Percentiles rank a stretch among this genome's conserved stretches.
Conservation (phyloP, 345 rosid genomes). For the Crucihimalaya himalaica region DNA sequence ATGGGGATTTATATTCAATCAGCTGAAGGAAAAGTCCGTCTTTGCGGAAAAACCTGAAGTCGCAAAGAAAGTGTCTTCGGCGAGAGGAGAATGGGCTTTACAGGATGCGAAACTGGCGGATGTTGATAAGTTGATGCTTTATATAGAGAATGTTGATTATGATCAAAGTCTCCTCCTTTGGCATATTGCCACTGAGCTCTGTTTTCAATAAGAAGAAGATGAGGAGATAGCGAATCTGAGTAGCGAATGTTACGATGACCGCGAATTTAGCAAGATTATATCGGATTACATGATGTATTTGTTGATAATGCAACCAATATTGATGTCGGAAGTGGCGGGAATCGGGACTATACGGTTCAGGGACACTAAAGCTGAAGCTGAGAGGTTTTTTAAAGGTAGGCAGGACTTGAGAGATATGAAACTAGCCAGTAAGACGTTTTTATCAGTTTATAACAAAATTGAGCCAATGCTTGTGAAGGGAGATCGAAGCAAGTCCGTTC, state of each 20-base stretch:
- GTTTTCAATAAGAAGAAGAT: constrained; percentile 9
- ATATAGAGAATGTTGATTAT: constrained; percentile 39
- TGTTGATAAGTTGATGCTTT: constrained; percentile 34
- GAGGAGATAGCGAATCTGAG: background rate
- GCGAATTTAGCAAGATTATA: constrained; percentile 37
- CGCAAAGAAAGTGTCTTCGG: constrained; percentile 48
- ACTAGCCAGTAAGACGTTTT: background rate
- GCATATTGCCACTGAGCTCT: constrained; percentile 45
- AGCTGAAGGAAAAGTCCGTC: constrained; percentile 44
- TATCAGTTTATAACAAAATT: background rate
- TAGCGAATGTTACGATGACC: background rate
- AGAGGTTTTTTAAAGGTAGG: constrained; percentile 24
- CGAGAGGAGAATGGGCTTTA: constrained; percentile 61
- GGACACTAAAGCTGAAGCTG: constrained; percentile 40
- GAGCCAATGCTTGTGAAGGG: constrained; percentile 20
- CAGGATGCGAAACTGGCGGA: background rate
- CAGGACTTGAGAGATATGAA: background rate
- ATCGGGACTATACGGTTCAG: constrained; percentile 34
- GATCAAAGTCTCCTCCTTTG: constrained; percentile 41
- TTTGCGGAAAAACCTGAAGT: constrained; percentile 46
- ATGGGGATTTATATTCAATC: constrained; percentile 51
- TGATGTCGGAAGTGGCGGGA: constrained; percentile 41
- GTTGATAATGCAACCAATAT: constrained; percentile 41
- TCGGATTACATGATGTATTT: constrained; percentile 53
- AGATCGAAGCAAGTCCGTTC: constrained; percentile 38